These are phyloP conservation scores for Rhodotorula taiwanensis DNA, from an alignment of 768 basidiomycete species.

Conservation along the genomic window DNA sequence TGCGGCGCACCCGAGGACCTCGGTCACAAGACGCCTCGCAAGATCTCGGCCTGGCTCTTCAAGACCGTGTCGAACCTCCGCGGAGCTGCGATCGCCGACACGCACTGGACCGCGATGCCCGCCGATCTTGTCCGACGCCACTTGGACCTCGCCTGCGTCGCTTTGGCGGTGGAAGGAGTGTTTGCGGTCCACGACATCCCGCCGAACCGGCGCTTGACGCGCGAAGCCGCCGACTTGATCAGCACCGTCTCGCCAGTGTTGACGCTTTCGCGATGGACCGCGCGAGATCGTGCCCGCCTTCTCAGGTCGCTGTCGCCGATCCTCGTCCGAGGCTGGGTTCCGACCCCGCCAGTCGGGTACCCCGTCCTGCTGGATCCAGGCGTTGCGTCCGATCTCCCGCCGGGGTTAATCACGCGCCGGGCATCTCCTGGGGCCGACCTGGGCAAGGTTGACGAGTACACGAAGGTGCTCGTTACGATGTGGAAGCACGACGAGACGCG, in stretches of 20 bases:
- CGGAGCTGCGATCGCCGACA: constrained; percentile 1
- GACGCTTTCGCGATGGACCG: constrained; percentile 52
- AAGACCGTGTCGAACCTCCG: constrained; percentile 12
- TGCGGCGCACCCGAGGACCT: constrained; percentile 48
- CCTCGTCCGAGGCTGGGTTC: constrained; percentile 41
- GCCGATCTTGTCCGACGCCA: constrained; percentile 58
- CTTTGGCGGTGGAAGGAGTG: constrained; percentile 48
- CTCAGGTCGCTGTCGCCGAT: constrained; percentile 63
- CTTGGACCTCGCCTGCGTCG: constrained; percentile 62
- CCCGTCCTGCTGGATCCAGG: constrained; percentile 34
- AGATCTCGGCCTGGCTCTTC: constrained; percentile 48
- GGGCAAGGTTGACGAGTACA: no score
- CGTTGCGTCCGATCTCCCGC: constrained; percentile 21
- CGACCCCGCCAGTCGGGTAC: constrained; percentile 19
- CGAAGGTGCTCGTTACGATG: constrained; percentile 11
- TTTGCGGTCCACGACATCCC: constrained; percentile 54
- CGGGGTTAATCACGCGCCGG: background rate
- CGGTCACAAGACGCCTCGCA: constrained; percentile 44
- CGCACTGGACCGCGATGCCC: constrained; percentile 22
- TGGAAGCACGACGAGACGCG: constrained; percentile 9
- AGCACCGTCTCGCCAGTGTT: constrained; percentile 48
- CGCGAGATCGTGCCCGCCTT: constrained; percentile 60
- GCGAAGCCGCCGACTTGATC: constrained; percentile 56
- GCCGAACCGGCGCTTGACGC: constrained; percentile 57
- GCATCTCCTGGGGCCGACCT: no score